Base-by-base conservation (phyloP, 768 basidiomycete genomes). In the Dioszegia crocea region DNA sequence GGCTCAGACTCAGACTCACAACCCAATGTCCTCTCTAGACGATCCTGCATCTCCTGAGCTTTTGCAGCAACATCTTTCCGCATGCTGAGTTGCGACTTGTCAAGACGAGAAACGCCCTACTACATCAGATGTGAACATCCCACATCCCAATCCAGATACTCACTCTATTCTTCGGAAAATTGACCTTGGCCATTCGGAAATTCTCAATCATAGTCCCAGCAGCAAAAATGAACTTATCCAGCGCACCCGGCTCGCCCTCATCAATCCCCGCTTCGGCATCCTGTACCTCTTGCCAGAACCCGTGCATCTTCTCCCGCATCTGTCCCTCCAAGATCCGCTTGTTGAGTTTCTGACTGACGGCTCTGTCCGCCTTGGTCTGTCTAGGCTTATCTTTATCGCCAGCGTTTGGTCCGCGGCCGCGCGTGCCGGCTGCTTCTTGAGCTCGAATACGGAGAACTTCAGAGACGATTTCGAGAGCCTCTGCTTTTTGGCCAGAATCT, bases 201-300 rank as follows among this genome's bases (percentile, higher is more conserved):
- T 84, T 86, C 60, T 96, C 92, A 3, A 96, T 83, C 45, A 99
- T 80, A 65, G 84, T 87, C 71, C 90, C 89, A 0, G 91, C 90
- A 66, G 90, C 86, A 27, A 86, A 71, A 63, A 94, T 78, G 88
- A 92, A 97, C 65, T 86, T 83, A 50, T 83, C 80, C 57, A 83
- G 80, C 3, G 84, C 83, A 14, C 83, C 83, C 1, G 78, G 77
- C 21, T 83, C 80, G 2, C 80, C 81, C 3, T 69, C 73, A 1
- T 65, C 70, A 12, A 79, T 74, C 9, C 74, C 80, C 5, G 73
- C 76, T 11, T 70, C 73, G 36, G 73, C 81, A 85, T 83, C 16
- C 65, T 79, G 3, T 79, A 78, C 87, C 29, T 86, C 84, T 62
- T 81, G 80, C 39, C 90, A 70, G 24, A 71, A 53, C 11, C 40